Evolutionary conservation across 148 eudicot genomes (phyloP), one percentile per base, ranked within the genome.

Genomic region (Vaccinium myrtillus): DNA sequence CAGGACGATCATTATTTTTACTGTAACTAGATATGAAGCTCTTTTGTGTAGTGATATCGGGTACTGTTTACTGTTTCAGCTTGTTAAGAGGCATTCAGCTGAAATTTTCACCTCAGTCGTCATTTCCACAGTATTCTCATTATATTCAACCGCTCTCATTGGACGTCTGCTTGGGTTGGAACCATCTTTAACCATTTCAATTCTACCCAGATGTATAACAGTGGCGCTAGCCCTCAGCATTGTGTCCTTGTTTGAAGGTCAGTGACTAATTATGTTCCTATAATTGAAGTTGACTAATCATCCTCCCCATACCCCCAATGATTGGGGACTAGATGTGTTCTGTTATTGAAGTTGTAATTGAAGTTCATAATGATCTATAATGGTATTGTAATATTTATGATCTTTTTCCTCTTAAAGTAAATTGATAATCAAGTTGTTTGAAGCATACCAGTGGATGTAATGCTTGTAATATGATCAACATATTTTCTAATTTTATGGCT

Each of bases 221-320:
- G 98, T 97, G 78, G 99, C 99, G 27, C 88, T 97, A 50, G 99
- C 99, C 78, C 99, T 97, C 88, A 97, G 99, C 93, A 94, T 97
- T 58, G 93, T 93, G 39, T 90, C 93, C 61, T 89, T 97, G 78
- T 97, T 97, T 85, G 96, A 94, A 91, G 98, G 99, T 97, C 59
- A 76, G 85, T 67, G 13, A 54, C 79, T 50, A 58, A 32, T 43
- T 84, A 14, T 43, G 13, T 8, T 70, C 23, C 27, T 54, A n/a
- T 21, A 65, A 21, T 30, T 71, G 25, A 27, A 70, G n/a, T 46
- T 6, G 18, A 2, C 36, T 1, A 32, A 32, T 32, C 2, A 32
- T 32, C 36, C 36, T 1, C 36, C 36, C 36, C 36, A 32, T 32
- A 32, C 36, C 36, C 36, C 3, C 36, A 32, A 32, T 32, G 36